These are phyloP conservation scores for Lepraria neglecta DNA, from an alignment of 495 filamentous ascomycete species.

Conservation along the genomic window DNA sequence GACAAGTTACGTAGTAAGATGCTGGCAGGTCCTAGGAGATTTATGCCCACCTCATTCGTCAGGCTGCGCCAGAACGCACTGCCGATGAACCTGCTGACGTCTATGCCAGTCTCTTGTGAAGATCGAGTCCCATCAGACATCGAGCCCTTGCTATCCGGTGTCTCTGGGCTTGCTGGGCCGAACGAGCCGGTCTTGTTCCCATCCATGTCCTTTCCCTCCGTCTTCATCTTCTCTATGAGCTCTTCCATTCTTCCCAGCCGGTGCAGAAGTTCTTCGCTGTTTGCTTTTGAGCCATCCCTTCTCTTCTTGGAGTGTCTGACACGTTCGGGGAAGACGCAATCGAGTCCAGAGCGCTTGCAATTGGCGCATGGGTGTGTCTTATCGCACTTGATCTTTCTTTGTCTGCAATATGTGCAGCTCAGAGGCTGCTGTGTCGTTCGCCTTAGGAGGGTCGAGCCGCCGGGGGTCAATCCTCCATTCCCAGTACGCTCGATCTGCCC, in stretches of 20 bases:
- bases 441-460: background rate
- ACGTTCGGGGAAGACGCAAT: constrained; percentile 46
- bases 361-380: constrained; percentile 61
- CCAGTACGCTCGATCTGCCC: background rate
- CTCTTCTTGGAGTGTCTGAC: constrained; percentile 24
- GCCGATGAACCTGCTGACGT: constrained; percentile 43
- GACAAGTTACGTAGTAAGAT: background rate
- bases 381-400: constrained; percentile 63
- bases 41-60: constrained; percentile 43
- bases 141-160: constrained; percentile 1
- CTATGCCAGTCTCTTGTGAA: constrained; percentile 6
- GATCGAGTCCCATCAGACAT: background rate
- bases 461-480: background rate
- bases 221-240: constrained; percentile 51
- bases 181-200: background rate
- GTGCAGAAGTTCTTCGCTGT: constrained; percentile 44
- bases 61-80: constrained; percentile 50
- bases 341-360: constrained; percentile 55
- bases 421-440: constrained; percentile 33
- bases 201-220: constrained; percentile 39
- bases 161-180: background rate
- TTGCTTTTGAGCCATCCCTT: constrained; percentile 28
- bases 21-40: background rate
- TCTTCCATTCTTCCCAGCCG: constrained; percentile 47
- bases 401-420: constrained; percentile 52